Conservation (phyloP, 768 basidiomycete species). For the Gymnopilus junonius region DNA sequence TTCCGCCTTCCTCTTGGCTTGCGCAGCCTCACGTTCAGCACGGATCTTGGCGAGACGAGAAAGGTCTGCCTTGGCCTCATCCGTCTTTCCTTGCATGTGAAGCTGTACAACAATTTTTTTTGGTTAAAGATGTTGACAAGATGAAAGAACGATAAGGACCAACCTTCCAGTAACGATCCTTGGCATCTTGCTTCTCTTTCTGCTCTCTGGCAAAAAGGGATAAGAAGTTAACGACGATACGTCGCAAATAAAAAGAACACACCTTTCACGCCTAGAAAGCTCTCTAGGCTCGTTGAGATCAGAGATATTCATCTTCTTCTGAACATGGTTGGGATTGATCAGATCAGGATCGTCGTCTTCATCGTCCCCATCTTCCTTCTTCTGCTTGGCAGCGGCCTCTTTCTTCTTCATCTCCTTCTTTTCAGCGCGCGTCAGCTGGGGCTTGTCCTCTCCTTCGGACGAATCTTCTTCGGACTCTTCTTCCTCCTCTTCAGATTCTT, state of each 20-base stretch:
- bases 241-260: constrained; percentile 10
- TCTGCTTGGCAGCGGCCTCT: constrained; percentile 55
- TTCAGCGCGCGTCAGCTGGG: constrained; percentile 72
- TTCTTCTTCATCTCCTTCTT: constrained; percentile 86
- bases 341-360: constrained; percentile 71
- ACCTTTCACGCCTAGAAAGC: constrained; percentile 71
- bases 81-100: constrained; percentile 84
- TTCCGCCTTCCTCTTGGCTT: constrained; percentile 88
- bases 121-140: not conserved
- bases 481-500: constrained; percentile 33
- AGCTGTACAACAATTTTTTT: constrained; percentile 44
- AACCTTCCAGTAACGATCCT: constrained; percentile 89
- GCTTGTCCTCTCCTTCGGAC: constrained; percentile 49
- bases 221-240: not conserved
- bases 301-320: constrained; percentile 76
- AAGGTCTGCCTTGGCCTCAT: constrained; percentile 88
- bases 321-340: constrained; percentile 78
- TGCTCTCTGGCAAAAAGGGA: constrained; percentile 62
- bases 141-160: constrained; percentile 17
- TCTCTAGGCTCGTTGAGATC: constrained; percentile 71
- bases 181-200: constrained; percentile 90
- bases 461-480: constrained; percentile 51
- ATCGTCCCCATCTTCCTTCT: constrained; percentile 41
- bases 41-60: constrained; percentile 84
- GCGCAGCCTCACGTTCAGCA: constrained; percentile 86